Evolutionary conservation across 192 early-diverging fungal species (phyloP).

Genomic region (Chytriomyces sp.): DNA sequence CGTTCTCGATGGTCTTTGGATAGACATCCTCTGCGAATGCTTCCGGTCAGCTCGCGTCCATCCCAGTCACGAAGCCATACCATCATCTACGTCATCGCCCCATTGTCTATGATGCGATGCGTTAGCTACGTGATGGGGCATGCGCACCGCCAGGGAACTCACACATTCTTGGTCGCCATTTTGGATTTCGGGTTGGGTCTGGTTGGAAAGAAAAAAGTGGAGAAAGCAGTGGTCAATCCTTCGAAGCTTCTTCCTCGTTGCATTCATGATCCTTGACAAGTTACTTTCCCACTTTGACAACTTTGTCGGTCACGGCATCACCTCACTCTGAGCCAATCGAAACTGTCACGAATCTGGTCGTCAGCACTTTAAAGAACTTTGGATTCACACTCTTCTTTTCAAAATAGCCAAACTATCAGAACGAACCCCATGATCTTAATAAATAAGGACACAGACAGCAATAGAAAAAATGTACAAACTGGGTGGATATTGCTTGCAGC

Average conservation of each 20-base stretch:
- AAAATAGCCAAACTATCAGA: neutral
- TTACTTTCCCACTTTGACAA: neutral
- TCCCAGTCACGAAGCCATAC: neutral
- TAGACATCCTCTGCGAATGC: slow-evolving; percentile 17
- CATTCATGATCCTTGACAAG: neutral
- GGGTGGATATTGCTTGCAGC: too few species aligned
- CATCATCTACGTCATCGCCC: slow-evolving; percentile 32
- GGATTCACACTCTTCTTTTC: neutral
- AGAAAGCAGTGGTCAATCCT: neutral
- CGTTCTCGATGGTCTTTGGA: slow-evolving; percentile 64
- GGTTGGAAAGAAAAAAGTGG: slow-evolving; percentile 3
- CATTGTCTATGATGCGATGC: slow-evolving; percentile 13
- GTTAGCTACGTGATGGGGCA: neutral
- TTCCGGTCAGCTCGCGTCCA: neutral
- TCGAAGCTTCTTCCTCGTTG: neutral
- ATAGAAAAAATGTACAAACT: too few species aligned
- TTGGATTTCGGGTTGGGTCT: neutral
- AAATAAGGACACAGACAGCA: too few species aligned
- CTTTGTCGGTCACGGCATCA: neutral
- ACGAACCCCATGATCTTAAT: neutral
- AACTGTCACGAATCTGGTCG: neutral
- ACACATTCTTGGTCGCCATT: neutral
- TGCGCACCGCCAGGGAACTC: neutral
- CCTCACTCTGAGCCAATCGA: neutral
- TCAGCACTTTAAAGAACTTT: too few species aligned